These are phyloP conservation scores for Trichoderma arundinaceum DNA, from an alignment of 2,329 filamentous ascomycete species.

Conservation along the genomic window DNA sequence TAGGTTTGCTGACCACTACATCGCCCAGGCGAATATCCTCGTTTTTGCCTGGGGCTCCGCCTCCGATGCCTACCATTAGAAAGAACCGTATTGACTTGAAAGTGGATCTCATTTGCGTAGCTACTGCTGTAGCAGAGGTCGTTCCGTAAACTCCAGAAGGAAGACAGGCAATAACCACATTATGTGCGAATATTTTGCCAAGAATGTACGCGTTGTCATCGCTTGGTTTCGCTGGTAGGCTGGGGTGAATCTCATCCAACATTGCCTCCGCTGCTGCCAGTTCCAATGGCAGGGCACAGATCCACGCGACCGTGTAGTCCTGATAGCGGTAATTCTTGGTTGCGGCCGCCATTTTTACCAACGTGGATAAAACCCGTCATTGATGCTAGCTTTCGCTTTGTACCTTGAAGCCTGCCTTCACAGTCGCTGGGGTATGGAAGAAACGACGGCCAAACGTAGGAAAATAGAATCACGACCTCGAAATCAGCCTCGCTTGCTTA, in stretches of 20 bases:
- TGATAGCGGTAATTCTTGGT: background rate
- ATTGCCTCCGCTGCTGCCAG: slow-evolving; percentile 40
- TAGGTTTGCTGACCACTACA: slow-evolving; percentile 5
- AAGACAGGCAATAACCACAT: slow-evolving; percentile 3
- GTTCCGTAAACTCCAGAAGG: slow-evolving; percentile 13
- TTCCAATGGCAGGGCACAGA: slow-evolving; percentile 43
- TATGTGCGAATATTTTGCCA: slow-evolving; percentile 38
- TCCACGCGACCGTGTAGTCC: slow-evolving; percentile 43
- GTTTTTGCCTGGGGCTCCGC: background rate
- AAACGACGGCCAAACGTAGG: no score
- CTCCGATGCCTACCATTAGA: slow-evolving; percentile 17
- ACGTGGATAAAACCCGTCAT: background rate
- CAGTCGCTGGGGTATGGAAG: background rate
- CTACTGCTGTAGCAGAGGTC: slow-evolving; percentile 11
- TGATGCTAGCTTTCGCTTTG: background rate
- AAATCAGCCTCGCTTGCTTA: no score
- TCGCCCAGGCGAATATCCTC: slow-evolving; percentile 9
- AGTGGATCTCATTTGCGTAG: slow-evolving; percentile 30
- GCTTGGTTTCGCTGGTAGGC: slow-evolving; percentile 26
- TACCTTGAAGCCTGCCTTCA: background rate
- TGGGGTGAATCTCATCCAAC: slow-evolving; percentile 40
- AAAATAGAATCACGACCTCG: no score
- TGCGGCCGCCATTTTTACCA: background rate
- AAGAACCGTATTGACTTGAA: slow-evolving; percentile 31
- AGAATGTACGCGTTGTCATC: slow-evolving; percentile 36